Base-by-base conservation (phyloP, 306 rosid genomes). In the Oxytropis ochrocephala region DNA sequence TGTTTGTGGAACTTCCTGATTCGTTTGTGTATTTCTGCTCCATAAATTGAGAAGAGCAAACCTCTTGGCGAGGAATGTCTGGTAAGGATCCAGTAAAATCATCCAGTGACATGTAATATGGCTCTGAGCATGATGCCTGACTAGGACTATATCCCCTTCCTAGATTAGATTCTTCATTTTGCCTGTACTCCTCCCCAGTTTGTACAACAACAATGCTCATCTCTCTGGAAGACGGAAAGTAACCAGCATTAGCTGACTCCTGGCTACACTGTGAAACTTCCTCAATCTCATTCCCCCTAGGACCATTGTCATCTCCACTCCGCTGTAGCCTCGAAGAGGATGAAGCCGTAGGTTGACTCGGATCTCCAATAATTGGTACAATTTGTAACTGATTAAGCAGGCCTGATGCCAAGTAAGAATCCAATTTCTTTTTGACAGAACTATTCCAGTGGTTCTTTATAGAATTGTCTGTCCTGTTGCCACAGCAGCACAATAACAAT, bases 371-470 rank as follows among this genome's bases (percentile, higher is more conserved):
- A 64, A 73, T 85, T 54, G 90, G 96, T 69, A 80, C 60, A 65
- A 70, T 81, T 73, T 86, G 92, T 46, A 73, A 79, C 85, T 82
- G 92, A 64, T 80, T 43, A 29, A 95, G 92, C 75, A 95, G 79
- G 76, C 99, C 99, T 0, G 99, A 89, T 9, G 95, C 89, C 83
- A 91, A 83, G 87, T 95, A 95, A 56, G 97, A 91, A 80, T 95
- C 99, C 87, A 95, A 78, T 84, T 95, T 95, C 82, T 95, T 95
- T 73, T 89, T 95, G 10, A 95, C 99, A 73, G 99, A 95, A 83
- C 99, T 95, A 79, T 95, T 91, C 99, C 99, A 95, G 75, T 95
- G 99, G 65, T 95, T 95, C 86, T 95, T 95, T 83, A 95, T 95
- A 56, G 99, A 80, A 81, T 95, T 95, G 90, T 95, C 99, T 72